Base-by-base conservation (phyloP, 1,284 basidiomycete species). In the Fomitopsis schrenkii region DNA sequence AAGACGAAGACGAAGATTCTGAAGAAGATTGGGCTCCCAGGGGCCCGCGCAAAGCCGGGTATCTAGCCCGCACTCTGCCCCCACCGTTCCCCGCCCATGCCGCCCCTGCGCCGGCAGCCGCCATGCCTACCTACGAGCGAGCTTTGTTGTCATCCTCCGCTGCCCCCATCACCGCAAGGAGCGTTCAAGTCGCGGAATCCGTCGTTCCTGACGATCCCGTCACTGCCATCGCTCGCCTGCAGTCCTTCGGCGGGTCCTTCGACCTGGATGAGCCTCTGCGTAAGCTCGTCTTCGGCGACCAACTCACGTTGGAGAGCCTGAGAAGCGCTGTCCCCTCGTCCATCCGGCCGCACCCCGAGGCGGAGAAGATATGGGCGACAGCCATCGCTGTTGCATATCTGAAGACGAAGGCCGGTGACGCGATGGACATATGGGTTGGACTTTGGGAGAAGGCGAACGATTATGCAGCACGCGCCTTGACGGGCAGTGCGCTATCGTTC, bases 211-310 rank as follows among this genome's bases (percentile, higher is more conserved):
- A 58, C 38, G 50, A 53, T 3, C 42, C 57, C 15, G 73, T 79
- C 4, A 64, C 77, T 19, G 60, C 71, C 4, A 68, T 85, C 22
- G 65, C 80, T 17, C 64, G 62, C 10, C 59, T 80, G 17, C 81
- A 83, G 72, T 59, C 62, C 1, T 75, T 76, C 28, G 79, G 84
- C 53, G 84, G 85, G 0, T 83, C 81, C 0, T 85, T 82, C 67
- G 41, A 65, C 7, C 62, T 72, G 9, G 59, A 69, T 12, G 65
- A 70, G 12, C 60, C 65, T 1, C 70, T 82, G 5, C 61, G 63
- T 1, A 55, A n/a, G 9, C 70, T 77, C n/a, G 68, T 77, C 12
- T 74, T 72, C 4, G 60, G 64, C 0, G 59, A 62, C 0, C 68
- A 74, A 0, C 44, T 35, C 26, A 9, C 44, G 3, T 42, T 50